phyloP scores from a whole-genome alignment of 441 rosid species.

The Brassica balearica region DNA sequence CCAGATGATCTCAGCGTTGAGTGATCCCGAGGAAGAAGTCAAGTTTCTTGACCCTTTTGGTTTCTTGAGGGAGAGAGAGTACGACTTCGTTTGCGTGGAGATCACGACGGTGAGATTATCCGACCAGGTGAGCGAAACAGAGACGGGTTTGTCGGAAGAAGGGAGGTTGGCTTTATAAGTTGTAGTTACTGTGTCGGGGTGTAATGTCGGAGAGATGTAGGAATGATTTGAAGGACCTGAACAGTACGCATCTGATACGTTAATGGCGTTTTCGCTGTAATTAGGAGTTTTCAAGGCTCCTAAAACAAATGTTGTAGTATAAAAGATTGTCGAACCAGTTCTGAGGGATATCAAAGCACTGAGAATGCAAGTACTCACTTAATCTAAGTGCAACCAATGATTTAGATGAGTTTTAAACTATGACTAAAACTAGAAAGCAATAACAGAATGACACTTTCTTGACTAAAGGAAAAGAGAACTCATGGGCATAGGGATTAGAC shows the following conservation, averaged over 20 bases:
- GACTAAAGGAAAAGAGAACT: too few relatives aligned
- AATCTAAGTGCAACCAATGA: too few relatives aligned
- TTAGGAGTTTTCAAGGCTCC: too few relatives aligned
- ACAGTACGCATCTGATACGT: conserved; percentile 87
- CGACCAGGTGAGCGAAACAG: conserved; percentile 67
- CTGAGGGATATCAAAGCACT: too few relatives aligned
- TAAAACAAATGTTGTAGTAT: too few relatives aligned
- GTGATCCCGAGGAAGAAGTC: conserved; percentile 55
- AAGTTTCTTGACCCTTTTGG: conserved; percentile 58
- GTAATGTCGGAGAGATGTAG: conserved; percentile 50
- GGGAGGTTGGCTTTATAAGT: conserved; percentile 51
- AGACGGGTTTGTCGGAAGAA: conserved; percentile 45
- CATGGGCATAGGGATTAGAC: too few relatives aligned
- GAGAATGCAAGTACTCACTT: too few relatives aligned
- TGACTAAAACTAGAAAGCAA: too few relatives aligned
- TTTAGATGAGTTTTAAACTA: too few relatives aligned
- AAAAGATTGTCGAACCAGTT: too few relatives aligned
- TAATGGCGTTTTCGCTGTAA: conserved; percentile 60
- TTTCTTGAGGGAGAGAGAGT: conserved; percentile 44
- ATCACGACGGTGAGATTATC: conserved; percentile 42
- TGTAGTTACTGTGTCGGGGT: conserved; percentile 57
- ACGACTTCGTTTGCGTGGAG: conserved; percentile 43
- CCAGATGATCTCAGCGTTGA: conserved; percentile 62
- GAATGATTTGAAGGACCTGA: conserved; percentile 71
- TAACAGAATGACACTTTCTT: too few relatives aligned